A percentile compares a stretch with the other conserved stretches of the same genome.
Evolutionary conservation across 768 basidiomycete genomes (phyloP).

Genomic region (Multifurca ochricompacta): DNA sequence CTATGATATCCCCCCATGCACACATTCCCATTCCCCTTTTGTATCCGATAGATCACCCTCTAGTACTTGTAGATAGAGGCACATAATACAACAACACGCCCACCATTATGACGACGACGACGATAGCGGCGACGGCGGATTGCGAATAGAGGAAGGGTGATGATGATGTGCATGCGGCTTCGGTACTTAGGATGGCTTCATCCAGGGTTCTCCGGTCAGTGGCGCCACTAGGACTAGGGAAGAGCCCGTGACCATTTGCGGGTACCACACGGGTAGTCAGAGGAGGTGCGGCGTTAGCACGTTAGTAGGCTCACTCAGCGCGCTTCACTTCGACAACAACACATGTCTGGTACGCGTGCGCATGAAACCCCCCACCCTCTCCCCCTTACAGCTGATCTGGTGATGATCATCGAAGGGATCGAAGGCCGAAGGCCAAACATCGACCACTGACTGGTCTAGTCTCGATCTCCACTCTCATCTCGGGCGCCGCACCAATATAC

Average conservation of each 20-base stretch:
- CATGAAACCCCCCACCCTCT: not conserved
- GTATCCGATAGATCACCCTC: constrained; percentile 14
- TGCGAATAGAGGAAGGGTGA: not conserved
- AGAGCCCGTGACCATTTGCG: constrained; percentile 14
- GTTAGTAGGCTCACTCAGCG: constrained; percentile 18
- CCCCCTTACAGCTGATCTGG: not conserved
- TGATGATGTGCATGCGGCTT: no score
- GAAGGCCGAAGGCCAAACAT: no score
- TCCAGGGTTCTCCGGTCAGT: not conserved
- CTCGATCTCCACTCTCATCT: not conserved
- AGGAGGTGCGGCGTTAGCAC: constrained; percentile 14
- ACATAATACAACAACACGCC: constrained; percentile 7
- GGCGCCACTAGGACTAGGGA: constrained; percentile 5
- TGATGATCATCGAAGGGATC: not conserved
- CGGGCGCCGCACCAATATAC: not conserved
- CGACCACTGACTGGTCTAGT: no score
- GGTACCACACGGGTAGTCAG: not conserved
- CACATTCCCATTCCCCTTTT: not conserved
- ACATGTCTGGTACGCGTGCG: not conserved
- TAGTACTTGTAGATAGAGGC: constrained; percentile 16
- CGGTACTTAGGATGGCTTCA: not conserved
- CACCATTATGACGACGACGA: not conserved
- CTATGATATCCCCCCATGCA: constrained; percentile 10
- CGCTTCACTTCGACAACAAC: not conserved
- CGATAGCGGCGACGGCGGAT: no score